Evolutionary conservation across 169 alveolate genomes (phyloP), one percentile per base, ranked within the genome.

Genomic region (Neospora caninum): DNA sequence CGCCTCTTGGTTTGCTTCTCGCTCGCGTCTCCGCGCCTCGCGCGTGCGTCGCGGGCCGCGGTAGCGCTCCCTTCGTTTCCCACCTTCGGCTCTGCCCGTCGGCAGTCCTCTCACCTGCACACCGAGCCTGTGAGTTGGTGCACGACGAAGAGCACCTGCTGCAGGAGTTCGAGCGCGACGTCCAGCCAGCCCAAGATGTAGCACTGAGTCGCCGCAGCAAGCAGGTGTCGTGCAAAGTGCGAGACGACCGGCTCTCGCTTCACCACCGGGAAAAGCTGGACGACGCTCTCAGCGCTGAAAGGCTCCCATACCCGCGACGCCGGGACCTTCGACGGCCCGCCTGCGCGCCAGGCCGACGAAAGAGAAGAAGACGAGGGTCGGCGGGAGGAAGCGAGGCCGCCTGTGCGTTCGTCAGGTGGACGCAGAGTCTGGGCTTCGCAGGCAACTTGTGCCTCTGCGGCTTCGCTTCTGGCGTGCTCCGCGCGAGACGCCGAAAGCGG

Each of bases 131-230:
- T 73, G 45, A 73, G 84, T n/a, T 73, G 84, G 42, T 73, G 84
- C 20, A 73, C 43, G 42, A 73, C 43, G 42, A 34, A 73, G 39
- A 73, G 42, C 10, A 36, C 43, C 20, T 73, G 84, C n/a, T 73
- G 84, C 16, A 34, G n/a, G 13, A 73, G 84, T 22, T 73, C 84
- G 1, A 31, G 84, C 39, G 84, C 84, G 84, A 73, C 84, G 43
- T 73, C 84, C 27, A 73, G 84, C 84, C 84, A 73, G 84, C 84
- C 84, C n/a, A 73, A 20, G 31, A 36, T 43, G 42, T 36, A 73
- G 45, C 49, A 31, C 84, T 73, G 45, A 31, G 84, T 73, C 31
- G 84, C 84, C 1, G 42, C 84, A 34, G 84, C 42, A 13, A 73
- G 84, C 9, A 73, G 42, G 45, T 36, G 45, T 18, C 84, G 41